Conservation (phyloP, 1,284 basidiomycete species). For the Leccinum subfulvum region DNA sequence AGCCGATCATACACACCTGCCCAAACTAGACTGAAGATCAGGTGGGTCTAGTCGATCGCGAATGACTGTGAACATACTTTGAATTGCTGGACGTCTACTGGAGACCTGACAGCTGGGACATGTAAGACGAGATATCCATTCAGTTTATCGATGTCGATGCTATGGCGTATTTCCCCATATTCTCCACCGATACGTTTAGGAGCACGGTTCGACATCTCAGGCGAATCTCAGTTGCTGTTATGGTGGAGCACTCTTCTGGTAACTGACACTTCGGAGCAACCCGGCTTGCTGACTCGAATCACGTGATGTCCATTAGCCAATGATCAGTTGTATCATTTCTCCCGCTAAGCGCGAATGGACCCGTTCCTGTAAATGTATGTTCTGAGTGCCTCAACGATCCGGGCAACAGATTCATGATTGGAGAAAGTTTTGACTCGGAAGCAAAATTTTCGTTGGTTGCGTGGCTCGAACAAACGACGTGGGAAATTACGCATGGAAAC, state of each 20-base stretch:
- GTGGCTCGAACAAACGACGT: slow-evolving; percentile 13
- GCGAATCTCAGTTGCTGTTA: background rate
- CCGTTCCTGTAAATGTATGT: background rate
- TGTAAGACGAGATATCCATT: slow-evolving; percentile 65
- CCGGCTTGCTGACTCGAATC: background rate
- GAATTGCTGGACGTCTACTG: slow-evolving; percentile 88
- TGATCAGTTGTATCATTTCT: background rate
- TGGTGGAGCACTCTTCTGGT: background rate
- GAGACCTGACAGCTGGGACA: slow-evolving; percentile 59
- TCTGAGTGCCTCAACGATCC: background rate
- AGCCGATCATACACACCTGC: slow-evolving; percentile 50
- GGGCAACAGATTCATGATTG: background rate
- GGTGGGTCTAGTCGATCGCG: background rate
- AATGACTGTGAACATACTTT: slow-evolving; percentile 53
- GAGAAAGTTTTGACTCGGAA: background rate
- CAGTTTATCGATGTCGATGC: slow-evolving; percentile 64
- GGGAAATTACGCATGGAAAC: slow-evolving; percentile 15
- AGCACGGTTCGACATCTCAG: slow-evolving; percentile 33
- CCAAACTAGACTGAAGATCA: slow-evolving; percentile 57
- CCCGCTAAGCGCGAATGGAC: background rate
- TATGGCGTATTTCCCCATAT: slow-evolving; percentile 71
- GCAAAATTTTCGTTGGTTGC: background rate
- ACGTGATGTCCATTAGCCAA: background rate
- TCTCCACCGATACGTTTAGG: slow-evolving; percentile 64
- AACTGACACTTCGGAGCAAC: background rate